phyloP scores from a whole-genome alignment of 306 rosid genomes.

The Oxytropis ochrocephala region DNA sequence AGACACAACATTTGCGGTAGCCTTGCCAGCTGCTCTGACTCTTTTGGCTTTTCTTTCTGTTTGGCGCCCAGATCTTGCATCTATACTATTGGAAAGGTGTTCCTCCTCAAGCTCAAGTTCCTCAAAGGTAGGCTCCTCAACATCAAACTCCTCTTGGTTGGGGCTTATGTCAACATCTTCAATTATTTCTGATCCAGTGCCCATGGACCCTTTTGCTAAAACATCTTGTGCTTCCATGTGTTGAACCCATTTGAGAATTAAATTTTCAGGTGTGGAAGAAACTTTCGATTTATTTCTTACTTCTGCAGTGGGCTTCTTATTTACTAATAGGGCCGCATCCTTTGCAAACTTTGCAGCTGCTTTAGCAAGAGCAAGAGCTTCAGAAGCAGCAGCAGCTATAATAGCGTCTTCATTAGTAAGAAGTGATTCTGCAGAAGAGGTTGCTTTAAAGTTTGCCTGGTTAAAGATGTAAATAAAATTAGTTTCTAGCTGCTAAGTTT shows the following conservation, averaged over 20 bases:
- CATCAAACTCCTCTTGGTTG: slow-evolving; percentile 37
- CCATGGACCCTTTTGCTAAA: slow-evolving; percentile 30
- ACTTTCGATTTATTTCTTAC: slow-evolving; percentile 17
- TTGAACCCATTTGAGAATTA: slow-evolving; percentile 54
- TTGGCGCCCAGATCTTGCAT: slow-evolving; percentile 82
- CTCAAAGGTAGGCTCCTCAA: slow-evolving; percentile 42
- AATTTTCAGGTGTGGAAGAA: slow-evolving; percentile 34
- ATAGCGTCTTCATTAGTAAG: slow-evolving; percentile 76
- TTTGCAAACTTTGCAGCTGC: slow-evolving; percentile 84
- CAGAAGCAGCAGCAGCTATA: slow-evolving; percentile 85
- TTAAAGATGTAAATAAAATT: slow-evolving; percentile 19
- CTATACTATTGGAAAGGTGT: slow-evolving; percentile 40
- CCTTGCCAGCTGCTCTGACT: slow-evolving; percentile 74
- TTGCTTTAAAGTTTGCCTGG: slow-evolving; percentile 55
- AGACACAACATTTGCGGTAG: slow-evolving; percentile 54
- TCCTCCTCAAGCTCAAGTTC: slow-evolving; percentile 58
- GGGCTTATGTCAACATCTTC: slow-evolving; percentile 29
- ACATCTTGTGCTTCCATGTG: slow-evolving; percentile 43
- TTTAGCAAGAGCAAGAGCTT: slow-evolving; percentile 89
- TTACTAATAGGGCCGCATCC: slow-evolving; percentile 56
- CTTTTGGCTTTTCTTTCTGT: slow-evolving; percentile 78
- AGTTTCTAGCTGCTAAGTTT: slow-evolving; percentile 5
- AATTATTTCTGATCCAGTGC: slow-evolving; percentile 29
- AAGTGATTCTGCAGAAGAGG: slow-evolving; percentile 64
- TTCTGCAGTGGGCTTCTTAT: slow-evolving; percentile 28